phyloP scores from a whole-genome alignment of 352 stramenopile species.

The Pythium dissotocum region DNA sequence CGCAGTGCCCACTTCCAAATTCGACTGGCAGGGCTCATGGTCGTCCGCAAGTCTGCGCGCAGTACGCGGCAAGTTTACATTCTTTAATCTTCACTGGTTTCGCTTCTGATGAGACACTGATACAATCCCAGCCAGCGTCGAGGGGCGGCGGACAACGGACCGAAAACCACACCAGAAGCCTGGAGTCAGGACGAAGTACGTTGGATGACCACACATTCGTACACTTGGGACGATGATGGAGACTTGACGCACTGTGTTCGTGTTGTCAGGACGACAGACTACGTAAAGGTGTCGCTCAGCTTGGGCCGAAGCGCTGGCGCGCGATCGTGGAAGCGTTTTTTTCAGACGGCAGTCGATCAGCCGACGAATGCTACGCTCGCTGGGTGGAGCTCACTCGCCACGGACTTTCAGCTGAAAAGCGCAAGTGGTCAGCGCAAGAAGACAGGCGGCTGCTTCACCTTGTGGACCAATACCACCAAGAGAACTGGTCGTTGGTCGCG shows the following conservation, averaged over 20 bases:
- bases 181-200: too few species aligned
- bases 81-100: too few species aligned
- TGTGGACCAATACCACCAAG: constrained; percentile 40
- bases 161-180: too few species aligned
- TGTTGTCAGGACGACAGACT: constrained; percentile 15
- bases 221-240: too few species aligned
- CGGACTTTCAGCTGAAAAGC: constrained; percentile 23
- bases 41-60: neutral
- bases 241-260: neutral
- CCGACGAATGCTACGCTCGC: constrained; percentile 30
- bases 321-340: constrained; percentile 18
- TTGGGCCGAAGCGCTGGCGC: constrained; percentile 19
- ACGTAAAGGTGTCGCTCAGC: constrained; percentile 1
- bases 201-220: too few species aligned
- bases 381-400: constrained; percentile 48
- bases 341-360: constrained; percentile 7
- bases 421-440: constrained; percentile 45
- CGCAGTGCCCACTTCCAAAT: neutral
- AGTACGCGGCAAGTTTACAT: neutral
- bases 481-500: constrained; percentile 60
- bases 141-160: too few species aligned
- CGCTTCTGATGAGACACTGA: too few species aligned
- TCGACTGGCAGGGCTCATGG: neutral
- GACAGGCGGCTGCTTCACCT: constrained; percentile 42
- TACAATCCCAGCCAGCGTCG: too few species aligned